Base-by-base conservation (phyloP, 345 rosid genomes). In the Boechera retrofracta region DNA sequence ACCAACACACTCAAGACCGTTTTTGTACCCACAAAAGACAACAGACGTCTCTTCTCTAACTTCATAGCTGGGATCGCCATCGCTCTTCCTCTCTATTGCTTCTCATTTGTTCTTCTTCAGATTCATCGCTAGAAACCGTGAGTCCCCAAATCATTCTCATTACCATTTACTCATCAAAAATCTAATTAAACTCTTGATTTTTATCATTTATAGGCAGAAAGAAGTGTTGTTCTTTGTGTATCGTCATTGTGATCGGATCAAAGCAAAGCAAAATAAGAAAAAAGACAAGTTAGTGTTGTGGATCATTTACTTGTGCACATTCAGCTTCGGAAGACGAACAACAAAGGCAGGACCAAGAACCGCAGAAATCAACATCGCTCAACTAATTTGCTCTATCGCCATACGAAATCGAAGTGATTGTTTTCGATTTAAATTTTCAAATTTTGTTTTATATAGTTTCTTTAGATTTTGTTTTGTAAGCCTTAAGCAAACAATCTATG, bases 1-100 rank as follows among this genome's bases (percentile, higher is more conserved):
- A 91, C 99, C 59, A 91, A 91, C 73, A 79, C 87, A 1, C 83
- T 95, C 36, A 95, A 95, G 86, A 47, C 84, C 0, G 89, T 79
- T 60, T 91, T 95, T 31, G 71, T 95, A 65, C 99, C 98, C 24
- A 81, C 89, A 54, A 95, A 87, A 78, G 96, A 95, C 71, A 85
- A 88, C 71, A 79, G 71, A 47, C 83, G 86, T 55, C 88, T 95
- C 60, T 79, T 92, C 35, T 73, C 75, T 77, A 91, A 95, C 85
- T 76, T 83, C 51, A 12, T 85, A 31, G 94, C 94, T 1, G 99
- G 91, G 57, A 82, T 80, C 33, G 86, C 86, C 24, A 82, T 95
- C 10, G 77, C 91, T 31, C 18, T 87, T 21, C 86, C 79, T 77
- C 77, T 89, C 28, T 95, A 89, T 76, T 85, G 74, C 54, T 61